A percentile compares a stretch with the other conserved stretches of the same genome.
phyloP scores from a whole-genome alignment of 257 asterid genomes.

The Eustoma russellianum region DNA sequence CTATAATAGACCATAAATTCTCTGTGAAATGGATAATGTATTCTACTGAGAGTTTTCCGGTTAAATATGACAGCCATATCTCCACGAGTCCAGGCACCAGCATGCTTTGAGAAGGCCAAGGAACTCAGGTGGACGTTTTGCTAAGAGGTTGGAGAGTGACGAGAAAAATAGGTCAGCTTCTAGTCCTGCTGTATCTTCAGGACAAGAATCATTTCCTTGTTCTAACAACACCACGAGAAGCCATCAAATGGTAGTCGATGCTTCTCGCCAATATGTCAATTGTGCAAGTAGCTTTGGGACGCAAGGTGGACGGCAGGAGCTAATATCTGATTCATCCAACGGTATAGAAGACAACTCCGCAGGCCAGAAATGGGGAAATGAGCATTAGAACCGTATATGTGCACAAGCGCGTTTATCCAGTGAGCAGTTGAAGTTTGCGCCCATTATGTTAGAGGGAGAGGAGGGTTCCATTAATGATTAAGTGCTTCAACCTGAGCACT shows the following conservation, averaged over 20 bases:
- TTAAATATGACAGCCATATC: slow-evolving; percentile 51
- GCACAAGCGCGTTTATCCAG: too few species aligned
- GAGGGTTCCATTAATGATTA: too few species aligned
- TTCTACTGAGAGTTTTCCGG: too few species aligned
- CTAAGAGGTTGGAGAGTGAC: slow-evolving; percentile 45
- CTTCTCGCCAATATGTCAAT: neutral
- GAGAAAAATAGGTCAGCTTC: slow-evolving; percentile 20
- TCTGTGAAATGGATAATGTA: too few species aligned
- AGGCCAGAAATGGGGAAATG: slow-evolving; percentile 21
- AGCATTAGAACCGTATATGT: slow-evolving; percentile 5
- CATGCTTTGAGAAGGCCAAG: slow-evolving; percentile 83
- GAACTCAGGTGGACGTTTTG: slow-evolving; percentile 82
- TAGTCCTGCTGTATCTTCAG: slow-evolving; percentile 25
- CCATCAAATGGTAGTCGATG: too few species aligned
- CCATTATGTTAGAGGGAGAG: too few species aligned
- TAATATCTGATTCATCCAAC: neutral
- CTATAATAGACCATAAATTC: too few species aligned
- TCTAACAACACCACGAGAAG: slow-evolving; percentile 5
- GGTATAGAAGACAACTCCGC: slow-evolving; percentile 21
- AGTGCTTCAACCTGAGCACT: too few species aligned
- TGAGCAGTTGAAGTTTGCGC: too few species aligned
- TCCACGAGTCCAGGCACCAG: slow-evolving; percentile 85
- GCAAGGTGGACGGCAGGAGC: slow-evolving; percentile 30
- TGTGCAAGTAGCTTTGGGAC: slow-evolving; percentile 17
- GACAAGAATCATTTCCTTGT: slow-evolving; percentile 21